Evolutionary conservation across 192 early-diverging fungal genomes (phyloP), one percentile per base, ranked within the genome.

Genomic region (Radiomyces spectabilis): DNA sequence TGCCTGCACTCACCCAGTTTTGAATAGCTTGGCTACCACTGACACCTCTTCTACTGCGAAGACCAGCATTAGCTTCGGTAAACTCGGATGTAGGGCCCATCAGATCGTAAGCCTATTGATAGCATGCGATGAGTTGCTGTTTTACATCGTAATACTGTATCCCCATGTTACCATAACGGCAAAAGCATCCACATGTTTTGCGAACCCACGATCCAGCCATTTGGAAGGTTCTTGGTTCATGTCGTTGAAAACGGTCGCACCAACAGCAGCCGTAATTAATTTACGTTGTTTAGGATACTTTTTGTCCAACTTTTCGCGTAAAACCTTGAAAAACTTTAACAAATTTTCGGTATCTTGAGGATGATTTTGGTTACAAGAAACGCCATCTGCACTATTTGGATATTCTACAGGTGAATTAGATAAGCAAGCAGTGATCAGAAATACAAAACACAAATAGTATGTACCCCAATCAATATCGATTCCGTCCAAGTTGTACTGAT

Each of bases 401-500:
- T 78, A 83, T 66, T 85, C 83, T 57, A 33, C 10, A 41, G 46
- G 9, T 26, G n/a, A 30, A 22, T 25, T 13, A 30, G 19, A 50
- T 7, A 25, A 26, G n/a, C 15, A 25, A 6, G n/a, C n/a, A 18
- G 26, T 27, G 13, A 27, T 33, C 5, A 26, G 47, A 13, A 42
- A 31, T 18, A 19, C 9, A 10, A 37, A 15, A 59, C 12, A 1
- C 19, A 51, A 31, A 16, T n/a, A 9, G 15, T n/a, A 18, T 40
- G 16, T 61, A 61, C 59, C 55, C 53, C 65, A 84, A 60, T 85
- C 83, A 42, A 85, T 51, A 42, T 85, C 81, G 46, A 79, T 66
- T 48, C 83, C 83, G 68, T 85, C 81, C 5, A 83, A 40, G 21
- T 52, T 57, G 56, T 72, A 74, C 3, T 70, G 52, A 1, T 54